phyloP scores from a whole-genome alignment of 371 early-diverging fungal genomes.

The Haplosporangium sp. region DNA sequence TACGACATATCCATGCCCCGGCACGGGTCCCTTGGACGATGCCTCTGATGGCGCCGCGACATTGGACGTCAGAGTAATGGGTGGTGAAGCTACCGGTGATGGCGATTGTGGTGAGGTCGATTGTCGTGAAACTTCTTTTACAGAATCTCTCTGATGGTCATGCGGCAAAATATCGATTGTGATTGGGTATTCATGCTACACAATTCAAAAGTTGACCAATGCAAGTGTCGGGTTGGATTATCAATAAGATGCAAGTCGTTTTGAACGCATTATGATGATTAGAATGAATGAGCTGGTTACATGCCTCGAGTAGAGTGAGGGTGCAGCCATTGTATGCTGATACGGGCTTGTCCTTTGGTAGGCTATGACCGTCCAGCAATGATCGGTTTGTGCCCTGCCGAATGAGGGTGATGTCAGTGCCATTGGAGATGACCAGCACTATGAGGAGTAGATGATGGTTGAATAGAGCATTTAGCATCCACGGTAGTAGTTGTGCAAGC shows the following conservation, averaged over 20 bases:
- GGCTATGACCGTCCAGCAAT: slow-evolving; percentile 8
- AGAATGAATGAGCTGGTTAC: not conserved
- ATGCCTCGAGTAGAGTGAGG: slow-evolving; percentile 44
- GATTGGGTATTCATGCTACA: slow-evolving; percentile 11
- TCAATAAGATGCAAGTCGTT: too few relatives aligned
- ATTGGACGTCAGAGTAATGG: too few relatives aligned
- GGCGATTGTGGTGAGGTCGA: not conserved
- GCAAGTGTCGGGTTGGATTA: too few relatives aligned
- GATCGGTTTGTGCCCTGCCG: slow-evolving; percentile 39
- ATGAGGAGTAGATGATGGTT: not conserved
- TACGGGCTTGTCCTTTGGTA: slow-evolving; percentile 20
- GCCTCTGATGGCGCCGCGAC: too few relatives aligned
- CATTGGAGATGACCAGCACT: slow-evolving; percentile 17
- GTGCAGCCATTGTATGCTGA: not conserved
- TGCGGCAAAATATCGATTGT: not conserved
- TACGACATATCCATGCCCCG: too few relatives aligned
- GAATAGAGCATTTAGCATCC: not conserved
- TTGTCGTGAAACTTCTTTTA: not conserved
- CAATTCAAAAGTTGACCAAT: not conserved
- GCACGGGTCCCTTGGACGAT: too few relatives aligned
- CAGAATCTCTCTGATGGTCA: not conserved
- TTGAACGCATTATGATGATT: too few relatives aligned
- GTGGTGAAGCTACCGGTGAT: not conserved
- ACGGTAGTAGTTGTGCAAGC: not conserved
- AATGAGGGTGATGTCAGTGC: slow-evolving; percentile 9